Evolutionary conservation across 2,329 filamentous ascomycete genomes (phyloP), one percentile per base, ranked within the genome.

Genomic region (Colletotrichum navitas): DNA sequence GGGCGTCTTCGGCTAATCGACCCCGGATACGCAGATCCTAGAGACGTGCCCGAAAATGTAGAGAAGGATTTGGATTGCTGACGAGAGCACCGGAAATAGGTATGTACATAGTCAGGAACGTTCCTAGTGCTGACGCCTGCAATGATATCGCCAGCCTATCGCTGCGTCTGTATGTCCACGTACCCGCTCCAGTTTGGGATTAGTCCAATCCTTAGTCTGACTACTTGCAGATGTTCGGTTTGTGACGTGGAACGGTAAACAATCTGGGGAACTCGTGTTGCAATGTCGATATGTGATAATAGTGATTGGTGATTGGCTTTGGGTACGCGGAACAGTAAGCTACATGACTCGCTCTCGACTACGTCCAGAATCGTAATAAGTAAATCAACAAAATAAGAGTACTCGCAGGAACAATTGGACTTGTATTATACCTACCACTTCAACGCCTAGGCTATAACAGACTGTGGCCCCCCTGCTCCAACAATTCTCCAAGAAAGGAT

Each of bases 21-120:
- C 4, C 8, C 14, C 24, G n/a, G 5, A 63, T 16, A 51, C n/a
- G 32, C 60, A 24, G n/a, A 21, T 24, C 21, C 43, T 36, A 36
- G 45, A n/a, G 12, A 18, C 24, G 8, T 24, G 12, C 39, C 14
- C 39, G 21, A 51, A 14, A 21, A 26, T 10, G n/a, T 32, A 7
- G 39, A 51, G 12, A 14, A 54, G 65, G 47, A 68, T 71, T 51
- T 24, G 29, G 32, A 41, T 41, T 63, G 68, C 68, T 71, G 68
- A 71, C 68, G 29, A 71, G 51, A 60, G 39, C 54, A 64, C 52
- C 54, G 10, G 55, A 63, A 21, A n/a, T 6, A 4, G 45, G 5
- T 1, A 41, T 2, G 34, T 36, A 36, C 8, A 11, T 11, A 11
- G 45, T 21, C 36, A 63, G 29, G 26, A 16, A 12, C 21, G 51